phyloP scores from a whole-genome alignment of 148 eudicot species.

The Drosera capensis region DNA sequence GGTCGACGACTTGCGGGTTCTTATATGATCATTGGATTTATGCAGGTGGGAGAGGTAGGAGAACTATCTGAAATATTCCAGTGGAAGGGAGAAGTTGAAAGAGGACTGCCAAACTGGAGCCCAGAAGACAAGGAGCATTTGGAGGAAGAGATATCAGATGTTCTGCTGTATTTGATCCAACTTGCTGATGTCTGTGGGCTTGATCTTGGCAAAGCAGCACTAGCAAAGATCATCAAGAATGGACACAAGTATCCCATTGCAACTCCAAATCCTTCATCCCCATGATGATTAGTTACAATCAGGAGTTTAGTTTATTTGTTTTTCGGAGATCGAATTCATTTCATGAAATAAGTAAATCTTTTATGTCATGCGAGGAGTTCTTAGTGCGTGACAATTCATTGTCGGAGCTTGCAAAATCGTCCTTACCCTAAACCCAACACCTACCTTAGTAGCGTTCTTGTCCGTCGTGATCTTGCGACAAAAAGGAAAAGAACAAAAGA shows the following conservation, averaged over 20 bases:
- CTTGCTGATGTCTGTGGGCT: conserved; percentile 64
- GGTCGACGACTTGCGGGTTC: not conserved
- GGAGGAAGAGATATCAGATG: conserved; percentile 67
- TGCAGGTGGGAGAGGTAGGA: conserved; percentile 79
- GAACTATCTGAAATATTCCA: conserved; percentile 78
- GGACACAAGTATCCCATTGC: conserved; percentile 41
- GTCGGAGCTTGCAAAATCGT: too few species aligned
- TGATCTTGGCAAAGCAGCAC: conserved; percentile 68
- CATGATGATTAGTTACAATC: not conserved
- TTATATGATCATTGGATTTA: not conserved
- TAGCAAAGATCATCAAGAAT: conserved; percentile 42
- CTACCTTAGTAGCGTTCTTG: too few species aligned
- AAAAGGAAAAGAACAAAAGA: too few species aligned
- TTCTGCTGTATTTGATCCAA: conserved; percentile 49
- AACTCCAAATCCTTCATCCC: not conserved
- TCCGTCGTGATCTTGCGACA: too few species aligned
- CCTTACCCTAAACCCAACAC: too few species aligned
- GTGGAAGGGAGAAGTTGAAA: conserved; percentile 78
- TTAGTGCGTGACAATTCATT: too few species aligned
- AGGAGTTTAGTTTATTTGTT: too few species aligned
- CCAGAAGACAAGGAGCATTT: conserved; percentile 40
- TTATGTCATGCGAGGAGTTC: too few species aligned
- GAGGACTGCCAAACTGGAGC: conserved; percentile 52
- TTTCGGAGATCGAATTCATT: too few species aligned
- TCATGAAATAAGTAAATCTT: too few species aligned